phyloP scores from a whole-genome alignment of 768 basidiomycete species.

The Xanthoconium purpureum region DNA sequence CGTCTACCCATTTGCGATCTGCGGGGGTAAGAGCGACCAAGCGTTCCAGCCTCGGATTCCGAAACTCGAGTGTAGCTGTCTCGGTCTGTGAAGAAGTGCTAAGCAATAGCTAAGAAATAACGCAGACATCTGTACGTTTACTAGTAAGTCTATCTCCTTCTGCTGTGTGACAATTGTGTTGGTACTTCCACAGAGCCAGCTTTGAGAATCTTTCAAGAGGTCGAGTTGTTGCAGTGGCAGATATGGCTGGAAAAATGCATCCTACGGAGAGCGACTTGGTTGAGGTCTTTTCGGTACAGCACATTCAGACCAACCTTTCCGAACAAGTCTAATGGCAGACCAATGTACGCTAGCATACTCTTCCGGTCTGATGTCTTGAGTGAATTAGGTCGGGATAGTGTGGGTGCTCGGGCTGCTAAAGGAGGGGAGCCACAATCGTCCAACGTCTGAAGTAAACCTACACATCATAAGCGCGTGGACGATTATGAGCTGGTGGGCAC shows the following conservation, averaged over 20 bases:
- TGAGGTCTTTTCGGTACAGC: neutral
- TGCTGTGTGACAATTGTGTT: slow-evolving; percentile 95
- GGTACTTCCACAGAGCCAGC: slow-evolving; percentile 93
- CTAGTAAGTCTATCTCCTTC: slow-evolving; percentile 84
- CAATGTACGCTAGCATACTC: slow-evolving; percentile 89
- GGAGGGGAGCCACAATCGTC: slow-evolving; percentile 91
- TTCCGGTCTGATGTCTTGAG: slow-evolving; percentile 85
- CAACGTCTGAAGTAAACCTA: slow-evolving; percentile 83
- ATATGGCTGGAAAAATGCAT: slow-evolving; percentile 97
- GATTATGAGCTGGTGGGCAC: neutral
- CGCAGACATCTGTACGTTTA: slow-evolving; percentile 55
- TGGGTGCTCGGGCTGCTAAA: slow-evolving; percentile 57
- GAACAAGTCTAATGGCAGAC: slow-evolving; percentile 91
- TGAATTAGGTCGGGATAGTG: slow-evolving; percentile 70
- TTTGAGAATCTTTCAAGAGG: slow-evolving; percentile 70
- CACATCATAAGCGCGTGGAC: slow-evolving; percentile 2
- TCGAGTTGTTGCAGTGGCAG: slow-evolving; percentile 94
- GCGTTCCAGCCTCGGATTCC: slow-evolving; percentile 76
- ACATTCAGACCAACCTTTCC: slow-evolving; percentile 57
- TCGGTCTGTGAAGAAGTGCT: slow-evolving; percentile 60
- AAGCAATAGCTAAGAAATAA: neutral
- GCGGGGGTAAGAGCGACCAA: slow-evolving; percentile 81
- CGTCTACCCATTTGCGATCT: slow-evolving; percentile 98
- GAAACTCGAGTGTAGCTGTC: slow-evolving; percentile 81
- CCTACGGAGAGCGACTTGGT: slow-evolving; percentile 40